Percentiles rank a stretch among this genome's conserved stretches.
Evolutionary conservation across 192 early-diverging fungal genomes (phyloP).

Genomic region (Dimargaris xerosporica): DNA sequence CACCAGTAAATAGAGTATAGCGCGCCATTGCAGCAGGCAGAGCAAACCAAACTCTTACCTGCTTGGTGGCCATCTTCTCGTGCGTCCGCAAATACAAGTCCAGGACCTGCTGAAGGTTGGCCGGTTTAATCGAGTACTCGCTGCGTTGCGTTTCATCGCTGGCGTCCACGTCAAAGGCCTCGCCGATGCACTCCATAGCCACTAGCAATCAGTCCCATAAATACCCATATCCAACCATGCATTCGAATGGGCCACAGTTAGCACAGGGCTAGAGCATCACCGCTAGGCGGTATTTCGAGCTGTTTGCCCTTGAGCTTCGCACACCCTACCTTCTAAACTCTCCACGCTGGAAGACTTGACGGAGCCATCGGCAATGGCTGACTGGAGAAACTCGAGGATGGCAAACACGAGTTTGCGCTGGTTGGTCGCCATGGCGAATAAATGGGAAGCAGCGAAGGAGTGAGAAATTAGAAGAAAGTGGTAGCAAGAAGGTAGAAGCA

Average conservation of each 20-base stretch:
- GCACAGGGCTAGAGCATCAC: not conserved
- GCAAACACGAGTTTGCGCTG: constrained; percentile 10
- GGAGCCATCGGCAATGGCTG: not conserved
- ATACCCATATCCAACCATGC: not conserved
- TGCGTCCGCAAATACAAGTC: constrained; percentile 79
- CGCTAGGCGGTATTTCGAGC: not conserved
- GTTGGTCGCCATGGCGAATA: constrained; percentile 1
- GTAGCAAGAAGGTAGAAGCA: not conserved
- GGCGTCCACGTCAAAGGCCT: constrained; percentile 79
- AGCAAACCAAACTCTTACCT: not conserved
- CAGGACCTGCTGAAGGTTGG: constrained; percentile 70
- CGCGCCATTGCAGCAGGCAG: not conserved
- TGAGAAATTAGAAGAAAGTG: no score
- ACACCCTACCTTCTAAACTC: not conserved
- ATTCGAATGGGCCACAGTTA: not conserved
- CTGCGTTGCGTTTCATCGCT: constrained; percentile 46
- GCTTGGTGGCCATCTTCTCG: constrained; percentile 34
- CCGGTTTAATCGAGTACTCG: constrained; percentile 72
- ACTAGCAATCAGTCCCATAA: constrained; percentile 22
- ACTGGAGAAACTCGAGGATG: constrained; percentile 10
- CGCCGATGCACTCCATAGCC: constrained; percentile 87
- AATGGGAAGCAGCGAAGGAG: not conserved
- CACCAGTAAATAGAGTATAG: no score
- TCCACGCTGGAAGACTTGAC: not conserved
- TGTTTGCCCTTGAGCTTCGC: not conserved